Evolutionary conservation across 2,329 filamentous ascomycete species (phyloP).

Genomic region (Fusarium sambucinum): DNA sequence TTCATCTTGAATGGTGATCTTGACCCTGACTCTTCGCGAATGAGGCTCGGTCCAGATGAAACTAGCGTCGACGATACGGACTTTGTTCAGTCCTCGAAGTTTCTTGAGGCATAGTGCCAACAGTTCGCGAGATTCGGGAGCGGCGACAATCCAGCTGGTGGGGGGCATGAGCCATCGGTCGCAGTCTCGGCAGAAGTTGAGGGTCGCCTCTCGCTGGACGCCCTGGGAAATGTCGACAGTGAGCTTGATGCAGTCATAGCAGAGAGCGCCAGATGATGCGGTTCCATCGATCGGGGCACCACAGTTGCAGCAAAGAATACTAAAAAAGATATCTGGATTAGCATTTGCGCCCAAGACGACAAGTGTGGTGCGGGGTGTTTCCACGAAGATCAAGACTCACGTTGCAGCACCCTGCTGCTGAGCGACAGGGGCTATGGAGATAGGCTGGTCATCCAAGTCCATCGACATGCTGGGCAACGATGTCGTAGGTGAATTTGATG

Average conservation of each 20-base stretch:
- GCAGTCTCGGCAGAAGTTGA: slow-evolving; percentile 95
- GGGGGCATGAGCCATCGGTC: slow-evolving; percentile 94
- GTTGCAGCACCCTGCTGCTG: slow-evolving; percentile 55
- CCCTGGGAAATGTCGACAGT: slow-evolving; percentile 93
- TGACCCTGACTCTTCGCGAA: slow-evolving; percentile 90
- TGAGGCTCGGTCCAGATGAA: slow-evolving; percentile 99
- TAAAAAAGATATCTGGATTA: slow-evolving; percentile 29
- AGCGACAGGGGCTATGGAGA: slow-evolving; percentile 52
- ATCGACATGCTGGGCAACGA: slow-evolving; percentile 54
- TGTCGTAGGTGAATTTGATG: slow-evolving; percentile 31
- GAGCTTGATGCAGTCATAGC: slow-evolving; percentile 95
- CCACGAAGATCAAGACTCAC: slow-evolving; percentile 49
- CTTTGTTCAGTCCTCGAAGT: slow-evolving; percentile 85
- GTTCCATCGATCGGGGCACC: slow-evolving; percentile 96
- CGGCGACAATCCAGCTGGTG: slow-evolving; percentile 84
- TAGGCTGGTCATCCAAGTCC: slow-evolving; percentile 59
- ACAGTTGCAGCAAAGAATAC: slow-evolving; percentile 96
- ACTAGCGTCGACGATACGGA: slow-evolving; percentile 92
- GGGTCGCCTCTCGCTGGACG: slow-evolving; percentile 88
- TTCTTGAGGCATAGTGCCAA: slow-evolving; percentile 92
- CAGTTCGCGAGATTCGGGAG: slow-evolving; percentile 90
- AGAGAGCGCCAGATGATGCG: slow-evolving; percentile 84
- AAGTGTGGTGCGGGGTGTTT: slow-evolving; percentile 32
- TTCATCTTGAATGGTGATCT: slow-evolving; percentile 88
- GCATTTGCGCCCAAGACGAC: slow-evolving; percentile 25